A percentile compares a stretch with the other conserved stretches of the same genome.
phyloP scores from a whole-genome alignment of 441 rosid genomes.

The Jatropha podagrica region DNA sequence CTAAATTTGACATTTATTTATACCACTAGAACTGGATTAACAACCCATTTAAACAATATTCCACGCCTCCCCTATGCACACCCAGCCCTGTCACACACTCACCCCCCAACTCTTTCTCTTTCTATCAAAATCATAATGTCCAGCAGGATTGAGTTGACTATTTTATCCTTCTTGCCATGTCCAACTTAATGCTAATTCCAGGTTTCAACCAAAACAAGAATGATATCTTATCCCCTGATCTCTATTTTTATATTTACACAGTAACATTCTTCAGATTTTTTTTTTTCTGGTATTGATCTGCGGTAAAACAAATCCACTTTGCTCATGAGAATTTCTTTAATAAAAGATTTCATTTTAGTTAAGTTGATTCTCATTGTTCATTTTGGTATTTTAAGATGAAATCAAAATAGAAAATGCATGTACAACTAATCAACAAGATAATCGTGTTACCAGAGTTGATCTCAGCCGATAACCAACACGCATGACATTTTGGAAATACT shows the following conservation, averaged over 20 bases:
- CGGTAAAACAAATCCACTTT: background rate
- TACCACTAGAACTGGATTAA: background rate
- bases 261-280: background rate
- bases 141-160: background rate
- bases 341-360: background rate
- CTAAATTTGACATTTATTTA: background rate
- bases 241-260: background rate
- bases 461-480: slow-evolving; percentile 94
- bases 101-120: background rate
- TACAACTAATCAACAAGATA: slow-evolving; percentile 22
- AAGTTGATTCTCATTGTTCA: background rate
- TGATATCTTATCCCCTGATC: background rate
- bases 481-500: slow-evolving; percentile 97
- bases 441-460: slow-evolving; percentile 79
- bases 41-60: background rate
- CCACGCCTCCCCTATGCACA: background rate
- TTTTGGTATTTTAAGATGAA: background rate
- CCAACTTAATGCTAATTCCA: background rate
- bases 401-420: background rate
- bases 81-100: too few species aligned
- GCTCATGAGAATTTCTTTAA: background rate
- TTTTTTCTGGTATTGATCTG: background rate
- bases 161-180: background rate
- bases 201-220: background rate
- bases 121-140: background rate